Base-by-base conservation (phyloP, 2,329 filamentous ascomycete species). In the Ophiocordyceps sinensis region DNA sequence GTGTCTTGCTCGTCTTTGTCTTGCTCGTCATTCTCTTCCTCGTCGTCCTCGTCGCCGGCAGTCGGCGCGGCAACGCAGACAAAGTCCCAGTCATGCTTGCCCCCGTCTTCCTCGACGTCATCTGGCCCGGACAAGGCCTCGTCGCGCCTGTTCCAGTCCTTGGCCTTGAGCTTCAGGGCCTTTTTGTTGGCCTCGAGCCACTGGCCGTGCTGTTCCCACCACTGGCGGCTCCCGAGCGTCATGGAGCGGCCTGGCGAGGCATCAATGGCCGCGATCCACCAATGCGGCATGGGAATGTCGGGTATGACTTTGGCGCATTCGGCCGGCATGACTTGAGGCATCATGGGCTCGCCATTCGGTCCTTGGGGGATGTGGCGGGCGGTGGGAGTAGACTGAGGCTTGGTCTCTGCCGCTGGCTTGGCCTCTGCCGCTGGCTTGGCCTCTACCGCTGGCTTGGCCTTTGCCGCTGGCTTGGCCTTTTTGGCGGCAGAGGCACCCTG, bases 111-210 rank as follows among this genome's bases (percentile, higher is more conserved):
- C 11, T 37, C 30, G 1, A 47, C 38, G 3, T 17, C 35, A 5
- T 28, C 28, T 8, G 43, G 47, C 11, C 47, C 43, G n/a, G 40
- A 39, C 43, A 49, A 38, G 7, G 47, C 49, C 12, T 45, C 45
- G 0, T 53, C 48, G 32, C 34, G 47, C 43, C 39, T 47, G 36
- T 49, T 49, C 50, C 50, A 53, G 2, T 49, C 30, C 3, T 36
- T 36, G 9, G 30, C 45, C 4, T 42, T 43, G 2, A 53, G 19
- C 15, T 47, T 46, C 2, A 54, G 35, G 2, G 40, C 30, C 12
- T 44, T 36, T 39, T 49, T 53, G 12, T 53, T 39, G 9, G 38
- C 21, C 34, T 49, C 42, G 9, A 54, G 39, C 49, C 48, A 53
- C 15, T 37, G 35, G 0, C 34, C 41, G 4, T 53, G 36, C 4